These are phyloP conservation scores for Rhynchospora breviuscula DNA, from an alignment of 176 grass and related monocot genomes.

Conservation along the genomic window DNA sequence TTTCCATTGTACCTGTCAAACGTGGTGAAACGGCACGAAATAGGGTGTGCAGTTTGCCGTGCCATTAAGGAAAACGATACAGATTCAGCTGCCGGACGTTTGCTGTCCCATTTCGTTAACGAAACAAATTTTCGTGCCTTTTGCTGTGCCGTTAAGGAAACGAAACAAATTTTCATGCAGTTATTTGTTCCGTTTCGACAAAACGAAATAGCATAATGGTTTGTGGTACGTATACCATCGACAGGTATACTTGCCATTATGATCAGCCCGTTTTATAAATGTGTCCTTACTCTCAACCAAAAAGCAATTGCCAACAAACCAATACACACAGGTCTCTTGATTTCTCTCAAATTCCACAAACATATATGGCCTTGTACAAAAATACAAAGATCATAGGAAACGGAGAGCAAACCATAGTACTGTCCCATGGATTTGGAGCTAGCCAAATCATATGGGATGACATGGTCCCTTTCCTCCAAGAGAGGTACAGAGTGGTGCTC, in stretches of 20 bases:
- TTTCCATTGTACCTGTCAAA: not conserved
- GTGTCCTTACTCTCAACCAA: not conserved
- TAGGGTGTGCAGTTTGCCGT: too few relatives aligned
- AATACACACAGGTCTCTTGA: not conserved
- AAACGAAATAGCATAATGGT: too few relatives aligned
- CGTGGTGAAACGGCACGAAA: not conserved
- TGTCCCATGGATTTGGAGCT: slow-evolving; percentile 66
- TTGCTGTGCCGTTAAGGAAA: too few relatives aligned
- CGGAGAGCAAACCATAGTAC: slow-evolving; percentile 53
- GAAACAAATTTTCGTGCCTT: too few relatives aligned
- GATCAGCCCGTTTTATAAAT: slow-evolving; percentile 38
- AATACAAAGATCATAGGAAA: slow-evolving; percentile 51
- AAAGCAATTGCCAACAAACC: not conserved
- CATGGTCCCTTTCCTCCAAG: slow-evolving; percentile 41
- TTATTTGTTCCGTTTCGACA: too few relatives aligned
- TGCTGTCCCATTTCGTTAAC: too few relatives aligned
- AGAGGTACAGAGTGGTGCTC: slow-evolving; percentile 53
- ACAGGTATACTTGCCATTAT: not conserved
- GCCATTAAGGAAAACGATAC: too few relatives aligned
- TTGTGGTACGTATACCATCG: too few relatives aligned
- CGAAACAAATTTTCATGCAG: too few relatives aligned
- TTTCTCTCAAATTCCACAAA: not conserved
- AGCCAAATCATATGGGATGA: slow-evolving; percentile 70
- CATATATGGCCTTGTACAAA: slow-evolving; percentile 25
- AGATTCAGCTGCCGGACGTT: too few relatives aligned